A percentile compares a stretch with the other conserved stretches of the same genome.
These are phyloP conservation scores for Moricandia arvensis DNA, from an alignment of 345 rosid genomes.

Conservation along the genomic window DNA sequence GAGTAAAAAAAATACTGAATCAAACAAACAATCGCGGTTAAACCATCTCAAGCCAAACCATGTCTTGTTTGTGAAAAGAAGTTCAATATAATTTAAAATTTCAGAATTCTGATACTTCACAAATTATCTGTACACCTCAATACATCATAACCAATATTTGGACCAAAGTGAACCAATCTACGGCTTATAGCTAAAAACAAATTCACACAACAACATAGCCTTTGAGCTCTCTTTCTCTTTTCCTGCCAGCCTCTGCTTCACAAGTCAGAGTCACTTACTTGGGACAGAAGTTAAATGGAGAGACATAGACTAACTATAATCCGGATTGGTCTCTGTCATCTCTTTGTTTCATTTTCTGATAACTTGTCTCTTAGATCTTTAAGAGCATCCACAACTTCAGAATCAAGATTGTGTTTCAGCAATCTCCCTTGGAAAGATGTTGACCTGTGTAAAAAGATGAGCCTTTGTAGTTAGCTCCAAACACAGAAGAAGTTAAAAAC, in stretches of 20 bases:
- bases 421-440: conserved; percentile 80
- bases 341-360: conserved; percentile 49
- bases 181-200: not conserved
- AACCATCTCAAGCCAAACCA: not conserved
- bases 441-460: conserved; percentile 38
- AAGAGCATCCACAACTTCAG: conserved; percentile 86
- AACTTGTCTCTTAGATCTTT: conserved; percentile 74
- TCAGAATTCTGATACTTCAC: not conserved
- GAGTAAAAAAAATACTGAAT: not conserved
- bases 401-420: conserved; percentile 80
- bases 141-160: not conserved
- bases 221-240: not conserved
- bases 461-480: not conserved
- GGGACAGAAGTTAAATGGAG: not conserved
- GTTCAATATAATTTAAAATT: not conserved
- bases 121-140: conserved; percentile 7
- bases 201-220: not conserved
- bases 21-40: not conserved
- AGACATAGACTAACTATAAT: not conserved
- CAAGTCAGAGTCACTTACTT: not conserved
- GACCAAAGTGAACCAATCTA: conserved; percentile 3
- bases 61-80: not conserved
- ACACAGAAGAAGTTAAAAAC: not conserved
- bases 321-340: conserved; percentile 27
- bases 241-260: conserved; percentile 1